Evolutionary conservation across 345 rosid genomes (phyloP).

Genomic region (rapeseed (Brassica napus)): Da-Ae NC_063439.1:28888501-28889000

Average conservation of each 20-base stretch:
- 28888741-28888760: constrained; percentile 59
- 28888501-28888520: constrained; percentile 16
- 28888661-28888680: constrained; percentile 80
- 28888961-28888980: constrained; percentile 43
- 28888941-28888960: constrained; percentile 47
- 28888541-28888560: not conserved
- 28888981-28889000: constrained; percentile 51
- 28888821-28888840: constrained; percentile 63
- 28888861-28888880: constrained; percentile 39
- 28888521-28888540: constrained; percentile 32
- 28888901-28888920: constrained; percentile 46
- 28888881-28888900: constrained; percentile 45
- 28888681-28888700: constrained; percentile 70
- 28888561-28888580: constrained; percentile 17
- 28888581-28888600: constrained; percentile 49
- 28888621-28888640: constrained; percentile 59
- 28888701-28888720: constrained; percentile 48
- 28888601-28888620: constrained; percentile 48
- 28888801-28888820: constrained; percentile 57
- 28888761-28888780: constrained; percentile 52
- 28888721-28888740: constrained; percentile 47
- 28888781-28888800: constrained; percentile 56
- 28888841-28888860: constrained; percentile 24
- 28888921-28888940: constrained; percentile 45
- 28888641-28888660: constrained; percentile 91